Evolutionary conservation across 1,284 basidiomycete species (phyloP), one percentile per base, ranked within the genome.

Genomic region (Anthracocystis walkeri): DNA sequence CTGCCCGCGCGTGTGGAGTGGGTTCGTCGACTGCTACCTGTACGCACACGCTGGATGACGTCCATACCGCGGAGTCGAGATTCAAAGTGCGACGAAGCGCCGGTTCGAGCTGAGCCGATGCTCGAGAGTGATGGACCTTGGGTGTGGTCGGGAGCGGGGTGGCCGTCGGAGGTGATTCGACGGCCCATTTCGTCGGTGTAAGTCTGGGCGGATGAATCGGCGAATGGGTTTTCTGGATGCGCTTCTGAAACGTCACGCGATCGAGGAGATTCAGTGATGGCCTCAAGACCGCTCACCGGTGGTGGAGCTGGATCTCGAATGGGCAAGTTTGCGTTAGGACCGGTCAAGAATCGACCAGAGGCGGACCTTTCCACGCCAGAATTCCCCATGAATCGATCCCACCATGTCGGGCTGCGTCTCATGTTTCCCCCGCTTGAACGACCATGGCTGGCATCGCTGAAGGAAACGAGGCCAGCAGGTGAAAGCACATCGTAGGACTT

Each of bases 271-370:
- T 82, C 80, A 20, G 56, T 48, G 57, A 80, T 79, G 4, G 55
- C 61, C 20, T 57, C 55, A 1, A 82, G 63, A 7, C 58, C 66
- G 48, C 55, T 58, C 4, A 61, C 56, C 12, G 80, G 80, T 2
- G 80, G 74, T 1, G 58, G 56, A 1, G 80, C 77, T 2, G 80
- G 81, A 54, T 82, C 81, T 20, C 81, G 71, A 31, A 82, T 81
- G 14, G 80, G 80, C 7, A 77, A 23, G 14, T 40, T 65, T 0
- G 80, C 70, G 10, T 72, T 52, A 3, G 80, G 78, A 6, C 60
- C 65, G 2, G 63, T 20, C 2, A 70, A 45, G 25, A 76, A 59
- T 27, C 77, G 59, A 7, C 80, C 77, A 4, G 80, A 82, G 20
- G 78, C 64, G 38, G 65, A 74, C 10, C 80, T 67, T 46, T 81